Conservation (phyloP, 495 filamentous ascomycete genomes). For the Alectoria sarmentosa region DNA sequence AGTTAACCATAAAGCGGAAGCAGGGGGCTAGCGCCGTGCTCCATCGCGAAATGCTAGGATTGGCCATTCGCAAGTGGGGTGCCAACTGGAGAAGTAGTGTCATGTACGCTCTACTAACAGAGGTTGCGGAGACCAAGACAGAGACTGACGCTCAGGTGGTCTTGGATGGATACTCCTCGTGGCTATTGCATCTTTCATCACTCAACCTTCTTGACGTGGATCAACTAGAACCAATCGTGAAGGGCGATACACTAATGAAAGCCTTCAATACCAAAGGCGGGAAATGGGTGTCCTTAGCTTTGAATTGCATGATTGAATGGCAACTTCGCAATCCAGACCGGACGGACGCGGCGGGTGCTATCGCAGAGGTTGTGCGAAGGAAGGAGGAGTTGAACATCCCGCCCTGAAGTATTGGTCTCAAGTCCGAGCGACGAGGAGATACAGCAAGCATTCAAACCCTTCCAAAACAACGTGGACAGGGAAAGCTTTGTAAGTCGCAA, state of each 20-base stretch:
- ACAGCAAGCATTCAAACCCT: neutral
- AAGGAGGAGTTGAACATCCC: slow-evolving; percentile 42
- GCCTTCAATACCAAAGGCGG: slow-evolving; percentile 57
- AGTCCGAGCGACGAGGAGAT: neutral
- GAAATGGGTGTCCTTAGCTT: slow-evolving; percentile 67
- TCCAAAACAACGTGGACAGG: neutral
- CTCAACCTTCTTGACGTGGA: slow-evolving; percentile 38
- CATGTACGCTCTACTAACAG: slow-evolving; percentile 61
- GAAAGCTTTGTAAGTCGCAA: neutral
- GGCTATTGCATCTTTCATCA: slow-evolving; percentile 40
- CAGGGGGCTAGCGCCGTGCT: neutral
- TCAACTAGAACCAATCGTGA: slow-evolving; percentile 52
- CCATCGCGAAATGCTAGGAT: slow-evolving; percentile 52
- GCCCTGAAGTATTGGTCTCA: neutral
- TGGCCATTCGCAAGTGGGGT: slow-evolving; percentile 72
- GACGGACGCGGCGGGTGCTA: slow-evolving; percentile 50
- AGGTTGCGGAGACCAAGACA: slow-evolving; percentile 40
- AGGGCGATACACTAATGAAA: slow-evolving; percentile 57
- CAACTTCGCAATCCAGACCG: slow-evolving; percentile 71
- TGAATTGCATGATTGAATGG: slow-evolving; percentile 71
- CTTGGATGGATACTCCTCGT: slow-evolving; percentile 38
- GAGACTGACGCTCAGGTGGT: slow-evolving; percentile 25
- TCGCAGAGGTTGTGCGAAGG: slow-evolving; percentile 55
- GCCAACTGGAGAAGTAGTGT: slow-evolving; percentile 70
- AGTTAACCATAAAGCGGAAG: slow-evolving; percentile 39